These are phyloP conservation scores for Hyphopichia burtonii DNA, from an alignment of 1,139 yeast species.

Conservation along the genomic window DNA sequence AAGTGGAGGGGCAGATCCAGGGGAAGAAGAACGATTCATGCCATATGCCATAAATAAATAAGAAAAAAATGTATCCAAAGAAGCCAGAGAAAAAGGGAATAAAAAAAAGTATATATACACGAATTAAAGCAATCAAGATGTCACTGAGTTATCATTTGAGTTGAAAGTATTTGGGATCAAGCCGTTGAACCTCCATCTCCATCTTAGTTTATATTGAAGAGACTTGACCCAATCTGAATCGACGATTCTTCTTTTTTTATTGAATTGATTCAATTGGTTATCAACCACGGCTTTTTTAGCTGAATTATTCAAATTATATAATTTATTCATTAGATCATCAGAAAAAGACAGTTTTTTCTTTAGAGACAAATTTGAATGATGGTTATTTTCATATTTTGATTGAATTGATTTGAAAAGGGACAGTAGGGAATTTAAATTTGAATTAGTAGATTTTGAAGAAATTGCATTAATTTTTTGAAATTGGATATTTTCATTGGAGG, in stretches of 20 bases:
- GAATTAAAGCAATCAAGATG: background rate
- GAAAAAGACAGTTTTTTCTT: constrained; percentile 18
- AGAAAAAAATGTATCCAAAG: background rate
- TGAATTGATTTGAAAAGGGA: constrained; percentile 25
- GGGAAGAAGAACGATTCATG: background rate
- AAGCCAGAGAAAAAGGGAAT: background rate
- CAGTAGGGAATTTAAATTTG: too few relatives aligned
- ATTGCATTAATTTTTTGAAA: background rate
- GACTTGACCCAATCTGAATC: constrained; percentile 27
- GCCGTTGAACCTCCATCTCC: constrained; percentile 32
- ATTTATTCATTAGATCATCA: constrained; percentile 21
- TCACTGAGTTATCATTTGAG: background rate
- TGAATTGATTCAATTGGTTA: constrained; percentile 3
- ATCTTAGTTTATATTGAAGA: constrained; percentile 28
- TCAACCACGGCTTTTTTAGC: constrained; percentile 1
- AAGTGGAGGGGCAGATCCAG: background rate
- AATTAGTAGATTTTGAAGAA: constrained; percentile 8
- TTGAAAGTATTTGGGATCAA: constrained; percentile 13
- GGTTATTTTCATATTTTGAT: constrained; percentile 13
- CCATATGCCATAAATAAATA: background rate
- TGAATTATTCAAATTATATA: constrained; percentile 18
- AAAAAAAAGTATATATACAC: background rate
- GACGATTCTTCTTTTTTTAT: constrained; percentile 5
- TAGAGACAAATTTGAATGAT: constrained; percentile 10
- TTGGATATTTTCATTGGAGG: background rate